Percentiles rank a stretch among this genome's conserved stretches.
phyloP scores from a whole-genome alignment of 176 grass and related monocot genomes.

The Carex kokanica region DNA sequence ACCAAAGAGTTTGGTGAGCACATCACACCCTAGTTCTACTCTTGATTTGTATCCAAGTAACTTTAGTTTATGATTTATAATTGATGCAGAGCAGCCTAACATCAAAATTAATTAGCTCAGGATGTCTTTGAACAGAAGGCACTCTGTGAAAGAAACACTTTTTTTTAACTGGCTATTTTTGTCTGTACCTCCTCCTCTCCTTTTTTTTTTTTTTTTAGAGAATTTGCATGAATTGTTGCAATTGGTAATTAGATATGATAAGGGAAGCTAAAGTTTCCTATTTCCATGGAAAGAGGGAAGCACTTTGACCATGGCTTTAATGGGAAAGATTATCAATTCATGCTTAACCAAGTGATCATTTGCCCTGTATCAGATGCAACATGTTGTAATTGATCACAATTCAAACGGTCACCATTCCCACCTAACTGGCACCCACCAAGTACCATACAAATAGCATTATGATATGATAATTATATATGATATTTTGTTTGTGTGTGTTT shows the following conservation, averaged over 20 bases:
- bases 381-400: not conserved
- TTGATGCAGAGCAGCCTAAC: too few species aligned
- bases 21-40: too few species aligned
- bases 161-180: too few species aligned
- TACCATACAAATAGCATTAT: not conserved
- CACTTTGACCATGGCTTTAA: conserved; percentile 6
- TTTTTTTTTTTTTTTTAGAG: not conserved
- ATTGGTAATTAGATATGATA: not conserved
- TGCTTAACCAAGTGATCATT: not conserved
- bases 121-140: not conserved
- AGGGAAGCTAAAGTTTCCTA: not conserved
- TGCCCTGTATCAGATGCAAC: conserved; percentile 11
- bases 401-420: not conserved
- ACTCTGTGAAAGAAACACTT: conserved; percentile 6
- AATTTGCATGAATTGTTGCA: conserved; percentile 4
- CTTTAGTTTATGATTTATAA: too few species aligned
- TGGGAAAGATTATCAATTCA: not conserved
- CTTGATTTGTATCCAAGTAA: too few species aligned
- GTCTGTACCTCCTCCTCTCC: too few species aligned
- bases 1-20: too few species aligned
- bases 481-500: conserved; percentile 13
- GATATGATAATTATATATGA: conserved; percentile 4
- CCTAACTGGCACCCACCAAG: not conserved
- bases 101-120: too few species aligned
- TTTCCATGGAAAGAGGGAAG: conserved; percentile 23